Base-by-base conservation (phyloP, 2,329 filamentous ascomycete species). In the Fusarium longipes region DNA sequence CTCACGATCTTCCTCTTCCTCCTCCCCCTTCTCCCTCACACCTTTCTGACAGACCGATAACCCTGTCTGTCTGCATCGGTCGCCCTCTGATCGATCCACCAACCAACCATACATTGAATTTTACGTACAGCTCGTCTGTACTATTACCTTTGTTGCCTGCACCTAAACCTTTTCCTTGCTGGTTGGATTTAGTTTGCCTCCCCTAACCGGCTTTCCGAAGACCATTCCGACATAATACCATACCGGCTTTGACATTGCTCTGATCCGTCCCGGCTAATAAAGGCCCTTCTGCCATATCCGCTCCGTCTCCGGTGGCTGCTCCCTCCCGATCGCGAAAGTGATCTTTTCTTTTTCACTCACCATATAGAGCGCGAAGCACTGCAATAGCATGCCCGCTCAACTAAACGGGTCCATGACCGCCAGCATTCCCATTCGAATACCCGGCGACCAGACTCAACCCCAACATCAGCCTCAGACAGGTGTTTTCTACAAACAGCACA, bases 401-500 rank as follows among this genome's bases (percentile, higher is more conserved):
- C 59, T 80, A 61, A 78, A 77, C 71, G 74, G 76, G 64, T 73
- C 78, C 57, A 77, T 79, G 70, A 72, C 77, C 66, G 73, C 75
- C 68, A 77, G 72, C 71, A 77, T 79, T 62, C 78, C 78, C 54
- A 79, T 80, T 44, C 77, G 75, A 72, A 73, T 79, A 66, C 70
- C 73, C 57, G 74, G 73, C 71, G 77, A 80, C 60, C 77, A 78
- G 66, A 67, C 71, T 62, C 57, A 52, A 39, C 42, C 56, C 22
- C 57, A 61, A 30, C 35, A 42, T 36, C 57, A 60, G 22, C 56
- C 57, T 30, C 50, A 78, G 65, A 67, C 72, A 56, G 76, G 73
- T 59, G 75, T 71, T 55, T 72, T 76, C 57, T 77, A 76, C 70
- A 80, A 77, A 71, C 81, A 84, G 63, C 86, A 88, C 77, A 88